Percentiles rank a stretch among this genome's conserved stretches.
These are phyloP conservation scores for Euphorbia celastroides DNA, from an alignment of 441 rosid species.

Conservation along the genomic window DNA sequence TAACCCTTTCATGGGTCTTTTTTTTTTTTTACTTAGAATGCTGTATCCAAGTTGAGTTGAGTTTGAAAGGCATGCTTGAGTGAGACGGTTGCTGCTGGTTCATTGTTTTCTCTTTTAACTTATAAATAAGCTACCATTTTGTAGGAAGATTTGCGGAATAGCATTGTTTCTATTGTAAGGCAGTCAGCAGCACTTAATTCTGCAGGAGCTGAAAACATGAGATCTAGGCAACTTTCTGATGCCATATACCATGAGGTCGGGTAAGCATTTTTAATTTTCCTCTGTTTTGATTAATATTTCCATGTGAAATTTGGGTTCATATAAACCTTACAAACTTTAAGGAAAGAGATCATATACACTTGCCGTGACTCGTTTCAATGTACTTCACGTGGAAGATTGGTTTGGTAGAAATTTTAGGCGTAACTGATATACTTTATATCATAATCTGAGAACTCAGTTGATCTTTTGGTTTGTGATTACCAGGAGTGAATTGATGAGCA, in stretches of 20 bases:
- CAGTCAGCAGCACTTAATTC: conserved; percentile 63
- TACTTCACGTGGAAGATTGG: not conserved
- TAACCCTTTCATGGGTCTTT: no score
- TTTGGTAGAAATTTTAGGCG: not conserved
- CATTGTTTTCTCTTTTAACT: not conserved
- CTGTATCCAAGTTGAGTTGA: not conserved
- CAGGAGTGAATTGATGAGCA: conserved; percentile 59
- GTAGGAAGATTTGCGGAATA: conserved; percentile 77
- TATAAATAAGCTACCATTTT: conserved; percentile 14
- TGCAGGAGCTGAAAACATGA: conserved; percentile 60
- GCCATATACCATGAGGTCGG: conserved; percentile 70
- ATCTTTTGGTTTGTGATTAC: conserved; percentile 9
- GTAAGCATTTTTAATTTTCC: conserved; percentile 37
- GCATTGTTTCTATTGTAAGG: conserved; percentile 56
- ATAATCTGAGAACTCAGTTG: not conserved
- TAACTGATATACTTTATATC: conserved; percentile 4
- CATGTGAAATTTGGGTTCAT: not conserved
- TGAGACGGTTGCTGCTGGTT: not conserved
- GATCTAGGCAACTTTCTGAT: conserved; percentile 83
- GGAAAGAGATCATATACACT: not conserved
- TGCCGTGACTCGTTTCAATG: not conserved
- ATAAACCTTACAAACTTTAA: not conserved
- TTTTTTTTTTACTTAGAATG: no score
- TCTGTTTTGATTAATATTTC: no score
- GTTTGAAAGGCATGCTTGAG: conserved; percentile 4